Percentiles rank a stretch among this genome's conserved stretches.
phyloP scores from a whole-genome alignment of 306 rosid genomes.

The Glycine soja region DNA sequence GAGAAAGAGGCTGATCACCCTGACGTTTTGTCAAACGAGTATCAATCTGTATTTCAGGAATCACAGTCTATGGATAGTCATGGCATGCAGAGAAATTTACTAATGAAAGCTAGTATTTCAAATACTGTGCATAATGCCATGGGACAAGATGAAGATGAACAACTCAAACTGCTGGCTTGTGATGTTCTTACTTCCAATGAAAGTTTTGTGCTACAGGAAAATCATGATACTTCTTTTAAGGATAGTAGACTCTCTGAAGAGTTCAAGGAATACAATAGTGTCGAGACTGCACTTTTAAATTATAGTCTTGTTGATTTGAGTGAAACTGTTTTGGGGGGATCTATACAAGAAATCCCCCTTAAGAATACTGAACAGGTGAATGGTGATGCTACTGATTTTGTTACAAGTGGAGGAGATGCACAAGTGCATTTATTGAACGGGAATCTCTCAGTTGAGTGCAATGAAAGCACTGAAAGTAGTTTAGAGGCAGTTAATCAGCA shows the following conservation, averaged over 20 bases:
- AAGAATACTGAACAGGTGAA: constrained; percentile 47
- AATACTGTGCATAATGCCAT: constrained; percentile 28
- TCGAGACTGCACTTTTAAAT: constrained; percentile 46
- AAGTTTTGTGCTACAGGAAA: constrained; percentile 41
- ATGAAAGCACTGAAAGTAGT: constrained; percentile 38
- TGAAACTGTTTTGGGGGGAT: constrained; percentile 41
- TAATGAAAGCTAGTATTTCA: constrained; percentile 38
- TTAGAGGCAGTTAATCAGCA: constrained; percentile 50
- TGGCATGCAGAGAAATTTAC: constrained; percentile 16
- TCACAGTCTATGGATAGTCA: constrained; percentile 39
- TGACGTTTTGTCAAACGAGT: constrained; percentile 43
- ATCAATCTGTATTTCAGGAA: constrained; percentile 45
- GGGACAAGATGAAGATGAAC: constrained; percentile 53
- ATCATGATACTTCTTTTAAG: constrained; percentile 32
- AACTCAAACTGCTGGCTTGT: constrained; percentile 37
- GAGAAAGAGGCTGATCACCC: constrained; percentile 47
- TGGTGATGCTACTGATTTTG: constrained; percentile 36
- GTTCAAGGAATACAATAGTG: constrained; percentile 35
- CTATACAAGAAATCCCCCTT: constrained; percentile 36
- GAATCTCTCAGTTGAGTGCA: constrained; percentile 44
- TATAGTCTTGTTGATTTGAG: constrained; percentile 39
- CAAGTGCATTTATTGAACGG: constrained; percentile 34
- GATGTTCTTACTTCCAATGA: constrained; percentile 48
- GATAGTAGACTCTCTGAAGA: constrained; percentile 49
- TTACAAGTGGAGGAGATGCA: constrained; percentile 51